Base-by-base conservation (phyloP, 1,284 basidiomycete species). In the Austroboletus novae-zelandiae region DNA sequence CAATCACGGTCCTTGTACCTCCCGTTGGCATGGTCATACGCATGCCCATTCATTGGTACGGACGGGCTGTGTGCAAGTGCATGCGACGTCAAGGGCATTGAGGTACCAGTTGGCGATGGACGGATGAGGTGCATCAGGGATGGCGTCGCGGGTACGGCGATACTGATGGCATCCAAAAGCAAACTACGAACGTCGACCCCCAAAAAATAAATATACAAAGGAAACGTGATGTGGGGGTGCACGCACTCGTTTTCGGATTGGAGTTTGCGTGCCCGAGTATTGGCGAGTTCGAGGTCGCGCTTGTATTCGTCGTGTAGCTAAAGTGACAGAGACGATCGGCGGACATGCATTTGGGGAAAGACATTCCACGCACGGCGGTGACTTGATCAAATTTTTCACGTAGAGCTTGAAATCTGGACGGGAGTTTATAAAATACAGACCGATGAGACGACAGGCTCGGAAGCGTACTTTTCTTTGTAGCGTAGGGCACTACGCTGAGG, bases 181-280 rank as follows among this genome's bases (percentile, higher is more conserved):
- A 68, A 65, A 40, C 65, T 70, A 18, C 0, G 32, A 4, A 46
- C 15, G 18, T 8, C 20, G 29, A 17, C 11, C 25, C 35, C 15
- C 15, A 14, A 34, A 34, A 5, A 27, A 7, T 27, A 27, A 27
- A 27, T 27, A 27, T 27, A 27, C 7, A 27, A 27, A 9, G 5
- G 25, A 27, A 27, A 27, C 25, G 5, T 34, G 13, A 34, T 9
- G 32, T 34, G 15, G 32, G 2, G 11, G 11, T 32, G n/a, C 23
- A 35, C 9, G 51, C 59, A 83, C 81, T 83, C 78, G 62, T 81
- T 81, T 61, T 83, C 81, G 9, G 77, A 76, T 52, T 82, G 77
- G 2, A 83, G 68, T 57, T 75, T 77, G 56, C 72, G 78, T 23
- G 79, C 67, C 57, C 78, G 80, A 36, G 68, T 63, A 43, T 74